These are phyloP conservation scores for Penicillium sp. DNA, from an alignment of 2,329 filamentous ascomycete species.

Conservation along the genomic window DNA sequence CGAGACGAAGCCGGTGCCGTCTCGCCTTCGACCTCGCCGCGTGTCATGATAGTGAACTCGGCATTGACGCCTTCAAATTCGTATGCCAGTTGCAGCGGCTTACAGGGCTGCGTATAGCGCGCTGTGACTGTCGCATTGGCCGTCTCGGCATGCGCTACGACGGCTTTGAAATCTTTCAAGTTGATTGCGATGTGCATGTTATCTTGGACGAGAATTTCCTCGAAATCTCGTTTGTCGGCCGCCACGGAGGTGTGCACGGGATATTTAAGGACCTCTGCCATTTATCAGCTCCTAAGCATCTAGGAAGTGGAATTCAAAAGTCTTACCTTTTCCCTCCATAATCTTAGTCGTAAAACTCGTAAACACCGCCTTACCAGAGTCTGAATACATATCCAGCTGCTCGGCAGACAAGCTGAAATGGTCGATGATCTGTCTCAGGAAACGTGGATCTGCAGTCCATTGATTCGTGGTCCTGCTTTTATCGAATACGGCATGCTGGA, in stretches of 20 bases:
- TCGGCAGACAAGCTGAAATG: constrained; percentile 62
- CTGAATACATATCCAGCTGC: constrained; percentile 57
- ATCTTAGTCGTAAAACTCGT: constrained; percentile 64
- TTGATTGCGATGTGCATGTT: constrained; percentile 58
- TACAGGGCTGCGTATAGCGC: constrained; percentile 55
- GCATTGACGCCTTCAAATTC: constrained; percentile 51
- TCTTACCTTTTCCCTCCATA: constrained; percentile 53
- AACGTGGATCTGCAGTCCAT: constrained; percentile 55
- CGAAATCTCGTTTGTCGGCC: constrained; percentile 58
- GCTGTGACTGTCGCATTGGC: constrained; percentile 52
- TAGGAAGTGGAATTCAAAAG: background rate
- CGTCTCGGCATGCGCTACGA: constrained; percentile 58
- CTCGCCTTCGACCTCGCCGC: constrained; percentile 47
- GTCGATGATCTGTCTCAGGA: constrained; percentile 57
- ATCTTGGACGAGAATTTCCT: constrained; percentile 55
- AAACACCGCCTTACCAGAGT: constrained; percentile 55
- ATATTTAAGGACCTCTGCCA: constrained; percentile 56
- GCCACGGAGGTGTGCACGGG: constrained; percentile 61
- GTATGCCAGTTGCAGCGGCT: constrained; percentile 58
- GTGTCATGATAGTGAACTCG: constrained; percentile 62
- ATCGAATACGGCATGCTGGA: constrained; percentile 62
- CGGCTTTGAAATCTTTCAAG: constrained; percentile 62
- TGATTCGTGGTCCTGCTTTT: constrained; percentile 51
- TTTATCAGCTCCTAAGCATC: background rate
- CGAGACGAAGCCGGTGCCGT: constrained; percentile 39